Evolutionary conservation across 345 rosid genomes (phyloP).

Genomic region (Draba incana): DNA sequence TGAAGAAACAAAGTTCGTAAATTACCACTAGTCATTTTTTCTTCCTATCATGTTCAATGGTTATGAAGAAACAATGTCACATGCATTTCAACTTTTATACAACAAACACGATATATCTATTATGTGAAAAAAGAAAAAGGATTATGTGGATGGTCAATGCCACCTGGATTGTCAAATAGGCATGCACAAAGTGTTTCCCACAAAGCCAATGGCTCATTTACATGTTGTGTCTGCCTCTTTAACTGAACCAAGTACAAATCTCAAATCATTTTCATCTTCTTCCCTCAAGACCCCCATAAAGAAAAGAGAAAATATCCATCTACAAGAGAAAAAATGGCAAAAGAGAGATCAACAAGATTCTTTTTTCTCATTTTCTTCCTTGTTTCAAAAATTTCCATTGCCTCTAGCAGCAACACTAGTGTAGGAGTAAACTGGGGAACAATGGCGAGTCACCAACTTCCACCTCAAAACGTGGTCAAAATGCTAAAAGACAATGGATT

Average conservation of each 20-base stretch:
- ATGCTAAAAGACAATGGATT: constrained; percentile 65
- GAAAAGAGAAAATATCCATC: constrained; percentile 6
- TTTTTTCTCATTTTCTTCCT: constrained; percentile 26
- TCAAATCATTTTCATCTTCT: constrained; percentile 29
- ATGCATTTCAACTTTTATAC: too few relatives aligned
- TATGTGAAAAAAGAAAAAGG: background rate
- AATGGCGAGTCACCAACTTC: constrained; percentile 65
- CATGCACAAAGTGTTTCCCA: constrained; percentile 43
- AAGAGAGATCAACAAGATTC: constrained; percentile 22
- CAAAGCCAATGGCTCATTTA: constrained; percentile 23
- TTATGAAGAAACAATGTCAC: background rate
- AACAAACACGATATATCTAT: background rate
- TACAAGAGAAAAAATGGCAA: constrained; percentile 28
- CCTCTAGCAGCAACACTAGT: constrained; percentile 26
- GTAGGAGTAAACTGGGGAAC: constrained; percentile 86
- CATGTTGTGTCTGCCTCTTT: constrained; percentile 41
- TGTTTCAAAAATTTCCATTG: constrained; percentile 31
- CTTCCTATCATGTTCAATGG: background rate
- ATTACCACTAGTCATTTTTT: too few relatives aligned
- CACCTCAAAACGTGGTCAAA: constrained; percentile 65
- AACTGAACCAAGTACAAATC: constrained; percentile 52
- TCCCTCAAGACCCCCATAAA: background rate
- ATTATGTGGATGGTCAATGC: constrained; percentile 27
- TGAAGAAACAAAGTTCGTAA: background rate
- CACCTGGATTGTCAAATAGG: constrained; percentile 34